A percentile compares a stretch with the other conserved stretches of the same genome.
phyloP scores from a whole-genome alignment of 257 asterid species.

The Penstemon barbatus region DNA sequence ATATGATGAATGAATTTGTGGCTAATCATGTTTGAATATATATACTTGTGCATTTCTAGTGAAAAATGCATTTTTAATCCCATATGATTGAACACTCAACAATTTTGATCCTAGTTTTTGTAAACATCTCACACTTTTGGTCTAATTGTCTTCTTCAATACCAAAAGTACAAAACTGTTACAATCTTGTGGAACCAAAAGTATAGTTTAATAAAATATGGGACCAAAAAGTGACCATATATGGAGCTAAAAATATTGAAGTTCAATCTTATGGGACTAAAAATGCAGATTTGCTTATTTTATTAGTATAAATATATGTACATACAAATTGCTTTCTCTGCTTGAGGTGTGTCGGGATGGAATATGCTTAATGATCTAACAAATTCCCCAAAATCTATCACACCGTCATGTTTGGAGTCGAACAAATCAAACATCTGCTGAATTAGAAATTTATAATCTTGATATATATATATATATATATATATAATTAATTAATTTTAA shows the following conservation, averaged over 20 bases:
- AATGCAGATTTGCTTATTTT: no score
- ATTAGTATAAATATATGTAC: no score
- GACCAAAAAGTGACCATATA: no score
- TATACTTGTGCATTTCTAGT: neutral
- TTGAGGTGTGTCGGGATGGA: slow-evolving; percentile 60
- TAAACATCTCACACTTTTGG: no score
- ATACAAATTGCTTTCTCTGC: slow-evolving; percentile 44
- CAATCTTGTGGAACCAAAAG: no score
- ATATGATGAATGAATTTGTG: neutral
- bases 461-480: neutral
- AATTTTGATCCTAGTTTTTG: no score
- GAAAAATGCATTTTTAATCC: neutral
- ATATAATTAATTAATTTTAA: neutral
- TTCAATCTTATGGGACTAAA: no score
- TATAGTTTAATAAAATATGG: no score
- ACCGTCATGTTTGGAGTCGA: slow-evolving; percentile 35
- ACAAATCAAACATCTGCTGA: slow-evolving; percentile 36
- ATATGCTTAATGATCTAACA: slow-evolving; percentile 33
- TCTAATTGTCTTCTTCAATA: no score
- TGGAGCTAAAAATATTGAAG: no score
- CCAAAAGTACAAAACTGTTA: no score
- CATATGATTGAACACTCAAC: no score
- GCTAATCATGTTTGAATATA: neutral
- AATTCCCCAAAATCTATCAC: slow-evolving; percentile 46
- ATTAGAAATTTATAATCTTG: neutral